Evolutionary conservation across 2,329 filamentous ascomycete genomes (phyloP).

Genomic region (Sphaceloma murrayae): DNA sequence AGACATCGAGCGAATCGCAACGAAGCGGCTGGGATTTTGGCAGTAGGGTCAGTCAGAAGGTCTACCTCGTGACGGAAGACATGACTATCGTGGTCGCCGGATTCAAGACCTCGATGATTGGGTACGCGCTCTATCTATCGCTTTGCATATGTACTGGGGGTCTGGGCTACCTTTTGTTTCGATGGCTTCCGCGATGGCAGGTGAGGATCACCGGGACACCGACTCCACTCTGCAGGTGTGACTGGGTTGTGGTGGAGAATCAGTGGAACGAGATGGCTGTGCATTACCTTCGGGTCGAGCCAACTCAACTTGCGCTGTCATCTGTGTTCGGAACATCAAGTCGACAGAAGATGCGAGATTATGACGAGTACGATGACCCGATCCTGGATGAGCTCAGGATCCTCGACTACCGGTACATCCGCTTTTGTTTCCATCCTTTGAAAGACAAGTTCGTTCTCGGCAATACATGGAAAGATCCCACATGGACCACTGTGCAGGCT

Average conservation of each 20-base stretch:
- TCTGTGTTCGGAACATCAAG: conserved; percentile 55
- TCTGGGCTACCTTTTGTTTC: conserved; percentile 70
- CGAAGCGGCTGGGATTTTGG: conserved; percentile 51
- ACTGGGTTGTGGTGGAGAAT: conserved; percentile 94
- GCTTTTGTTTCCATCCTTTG: conserved; percentile 80
- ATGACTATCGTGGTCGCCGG: conserved; percentile 88
- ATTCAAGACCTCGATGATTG: conserved; percentile 66
- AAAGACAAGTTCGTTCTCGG: conserved; percentile 82
- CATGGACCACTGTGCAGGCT: conserved; percentile 68
- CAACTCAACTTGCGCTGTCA: conserved; percentile 53
- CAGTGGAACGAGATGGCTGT: conserved; percentile 90
- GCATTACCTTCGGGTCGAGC: conserved; percentile 54
- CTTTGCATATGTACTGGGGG: conserved; percentile 67
- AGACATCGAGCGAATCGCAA: conserved; percentile 60
- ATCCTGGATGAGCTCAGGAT: conserved; percentile 64
- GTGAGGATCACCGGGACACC: conserved; percentile 63
- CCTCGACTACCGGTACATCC: conserved; percentile 87
- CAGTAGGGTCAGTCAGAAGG: conserved; percentile 70
- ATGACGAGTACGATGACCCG: conserved; percentile 63
- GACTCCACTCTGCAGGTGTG: conserved; percentile 60
- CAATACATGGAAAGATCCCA: conserved; percentile 87
- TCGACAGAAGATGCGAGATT: conserved; percentile 56
- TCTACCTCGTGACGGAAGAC: conserved; percentile 89
- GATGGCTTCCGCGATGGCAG: conserved; percentile 85
- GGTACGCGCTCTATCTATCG: conserved; percentile 58